phyloP scores from a whole-genome alignment of 2,329 filamentous ascomycete species.

The Orbilia brochopaga region DNA sequence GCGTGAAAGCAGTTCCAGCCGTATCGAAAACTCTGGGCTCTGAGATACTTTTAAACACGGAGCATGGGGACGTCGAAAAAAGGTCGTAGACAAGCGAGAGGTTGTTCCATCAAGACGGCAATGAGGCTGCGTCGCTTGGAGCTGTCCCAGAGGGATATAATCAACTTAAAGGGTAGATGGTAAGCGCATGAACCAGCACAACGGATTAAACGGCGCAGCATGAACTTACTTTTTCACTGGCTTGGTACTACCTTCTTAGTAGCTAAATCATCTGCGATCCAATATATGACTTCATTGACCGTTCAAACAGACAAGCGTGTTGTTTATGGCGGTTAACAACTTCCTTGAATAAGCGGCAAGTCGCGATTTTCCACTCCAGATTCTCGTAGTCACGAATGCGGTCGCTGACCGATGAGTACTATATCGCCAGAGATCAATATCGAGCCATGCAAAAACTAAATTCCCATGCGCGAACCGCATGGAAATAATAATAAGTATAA shows the following conservation, averaged over 20 bases:
- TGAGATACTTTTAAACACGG: slow-evolving; percentile 7
- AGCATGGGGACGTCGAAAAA: slow-evolving; percentile 20
- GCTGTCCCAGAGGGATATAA: slow-evolving; percentile 36
- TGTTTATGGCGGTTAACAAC: too few relatives aligned
- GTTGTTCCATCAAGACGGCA: neutral
- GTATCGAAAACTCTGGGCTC: neutral
- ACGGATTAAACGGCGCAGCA: slow-evolving; percentile 22
- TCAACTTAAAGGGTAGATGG: slow-evolving; percentile 29
- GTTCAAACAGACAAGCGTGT: too few relatives aligned
- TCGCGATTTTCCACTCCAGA: too few relatives aligned
- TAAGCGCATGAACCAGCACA: slow-evolving; percentile 21
- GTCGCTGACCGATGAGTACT: too few relatives aligned
- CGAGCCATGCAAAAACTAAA: too few relatives aligned
- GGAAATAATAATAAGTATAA: too few relatives aligned
- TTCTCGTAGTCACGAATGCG: too few relatives aligned
- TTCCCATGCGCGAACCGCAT: too few relatives aligned
- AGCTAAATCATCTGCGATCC: too few relatives aligned
- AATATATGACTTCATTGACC: too few relatives aligned
- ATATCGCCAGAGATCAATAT: too few relatives aligned
- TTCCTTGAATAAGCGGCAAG: too few relatives aligned
- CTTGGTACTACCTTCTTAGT: slow-evolving; percentile 14
- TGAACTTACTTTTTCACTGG: slow-evolving; percentile 28
- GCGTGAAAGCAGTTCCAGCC: neutral
- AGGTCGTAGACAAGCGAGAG: slow-evolving; percentile 8
- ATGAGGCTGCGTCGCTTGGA: slow-evolving; percentile 32